Conservation (phyloP, 345 rosid genomes). For the Salix viminalis region DNA sequence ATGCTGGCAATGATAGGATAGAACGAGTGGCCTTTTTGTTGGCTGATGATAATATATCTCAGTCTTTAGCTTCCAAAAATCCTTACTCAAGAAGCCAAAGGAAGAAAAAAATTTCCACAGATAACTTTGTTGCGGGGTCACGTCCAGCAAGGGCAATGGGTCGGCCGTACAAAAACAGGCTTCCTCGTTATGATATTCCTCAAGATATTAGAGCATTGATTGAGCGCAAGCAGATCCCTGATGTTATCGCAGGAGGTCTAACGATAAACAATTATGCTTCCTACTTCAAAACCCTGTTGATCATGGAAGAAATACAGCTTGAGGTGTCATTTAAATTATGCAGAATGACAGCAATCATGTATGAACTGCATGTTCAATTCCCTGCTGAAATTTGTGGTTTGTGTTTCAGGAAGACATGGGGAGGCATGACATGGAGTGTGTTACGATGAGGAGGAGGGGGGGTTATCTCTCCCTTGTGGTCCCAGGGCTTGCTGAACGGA, state of each 20-base stretch:
- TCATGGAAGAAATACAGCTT: slow-evolving; percentile 79
- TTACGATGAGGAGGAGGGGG: slow-evolving; percentile 56
- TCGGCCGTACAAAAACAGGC: slow-evolving; percentile 35
- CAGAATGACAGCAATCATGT: neutral
- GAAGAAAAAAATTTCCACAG: slow-evolving; percentile 49
- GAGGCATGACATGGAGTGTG: slow-evolving; percentile 63
- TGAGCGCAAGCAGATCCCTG: slow-evolving; percentile 54
- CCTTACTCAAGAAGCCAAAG: slow-evolving; percentile 52
- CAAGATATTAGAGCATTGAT: slow-evolving; percentile 52
- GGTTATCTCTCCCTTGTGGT: slow-evolving; percentile 55
- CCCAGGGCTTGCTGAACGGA: slow-evolving; percentile 89
- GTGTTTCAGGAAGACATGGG: slow-evolving; percentile 70
- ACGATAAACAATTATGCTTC: slow-evolving; percentile 43
- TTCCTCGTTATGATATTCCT: slow-evolving; percentile 56
- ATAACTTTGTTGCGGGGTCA: slow-evolving; percentile 21
- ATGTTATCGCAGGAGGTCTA: slow-evolving; percentile 41
- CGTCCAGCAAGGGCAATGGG: slow-evolving; percentile 40
- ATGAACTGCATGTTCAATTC: neutral
- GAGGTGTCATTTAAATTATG: slow-evolving; percentile 44
- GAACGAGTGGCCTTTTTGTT: slow-evolving; percentile 68
- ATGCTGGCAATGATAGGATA: slow-evolving; percentile 40
- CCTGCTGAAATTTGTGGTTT: slow-evolving; percentile 1
- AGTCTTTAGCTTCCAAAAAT: slow-evolving; percentile 46
- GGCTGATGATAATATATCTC: slow-evolving; percentile 75
- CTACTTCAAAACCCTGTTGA: slow-evolving; percentile 57